These are phyloP conservation scores for Pseudonitzschia pungens DNA, from an alignment of 108 stramenopile species.

Conservation along the genomic window DNA sequence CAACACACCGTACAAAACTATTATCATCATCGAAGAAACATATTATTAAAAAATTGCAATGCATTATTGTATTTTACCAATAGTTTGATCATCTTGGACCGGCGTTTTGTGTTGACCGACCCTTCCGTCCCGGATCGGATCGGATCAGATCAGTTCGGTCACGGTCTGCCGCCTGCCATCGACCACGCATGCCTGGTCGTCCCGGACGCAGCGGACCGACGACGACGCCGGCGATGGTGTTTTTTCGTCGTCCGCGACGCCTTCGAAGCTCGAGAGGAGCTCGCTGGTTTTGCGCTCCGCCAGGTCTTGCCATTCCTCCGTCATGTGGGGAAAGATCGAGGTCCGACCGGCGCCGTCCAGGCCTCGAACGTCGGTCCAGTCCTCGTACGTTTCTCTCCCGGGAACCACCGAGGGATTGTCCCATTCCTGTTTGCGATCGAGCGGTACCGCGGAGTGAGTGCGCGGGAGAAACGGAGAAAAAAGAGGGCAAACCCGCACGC, in stretches of 20 bases:
- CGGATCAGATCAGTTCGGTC: neutral
- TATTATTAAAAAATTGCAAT: no score
- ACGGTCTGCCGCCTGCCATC: neutral
- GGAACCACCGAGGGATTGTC: constrained; percentile 83
- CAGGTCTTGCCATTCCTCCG: constrained; percentile 57
- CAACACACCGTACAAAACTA: no score
- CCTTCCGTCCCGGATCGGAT: no score
- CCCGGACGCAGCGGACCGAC: neutral
- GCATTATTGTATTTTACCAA: no score
- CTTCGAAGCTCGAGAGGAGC: neutral
- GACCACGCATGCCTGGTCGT: neutral
- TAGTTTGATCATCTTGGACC: no score
- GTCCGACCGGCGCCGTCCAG: constrained; percentile 50
- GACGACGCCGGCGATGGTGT: neutral
- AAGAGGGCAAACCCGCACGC: no score
- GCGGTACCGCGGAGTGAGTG: no score
- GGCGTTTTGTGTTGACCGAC: no score
- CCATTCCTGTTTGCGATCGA: constrained; percentile 72
- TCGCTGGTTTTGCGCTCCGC: constrained; percentile 24
- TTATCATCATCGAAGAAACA: no score
- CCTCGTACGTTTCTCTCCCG: constrained; percentile 52
- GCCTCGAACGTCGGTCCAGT: constrained; percentile 60
- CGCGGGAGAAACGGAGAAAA: no score
- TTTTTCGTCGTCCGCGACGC: neutral
- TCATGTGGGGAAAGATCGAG: constrained; percentile 85